These are phyloP conservation scores for Helotiales sp. DNA, from an alignment of 2,329 filamentous ascomycete species.

Conservation along the genomic window DNA sequence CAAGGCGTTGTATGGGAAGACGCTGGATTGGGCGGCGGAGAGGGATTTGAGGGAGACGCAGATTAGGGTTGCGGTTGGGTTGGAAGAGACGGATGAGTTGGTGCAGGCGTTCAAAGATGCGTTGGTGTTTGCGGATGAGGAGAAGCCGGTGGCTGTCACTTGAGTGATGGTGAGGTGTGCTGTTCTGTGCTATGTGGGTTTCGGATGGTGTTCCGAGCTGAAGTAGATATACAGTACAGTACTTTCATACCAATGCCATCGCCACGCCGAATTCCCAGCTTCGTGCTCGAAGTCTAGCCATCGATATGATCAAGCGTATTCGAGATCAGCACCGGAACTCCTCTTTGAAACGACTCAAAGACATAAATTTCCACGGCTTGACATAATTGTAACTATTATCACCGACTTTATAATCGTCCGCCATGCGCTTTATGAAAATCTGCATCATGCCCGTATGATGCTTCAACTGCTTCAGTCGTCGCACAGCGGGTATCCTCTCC, in stretches of 20 bases:
- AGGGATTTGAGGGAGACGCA: slow-evolving; percentile 30
- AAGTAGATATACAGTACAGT: too few species aligned
- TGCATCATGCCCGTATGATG: neutral
- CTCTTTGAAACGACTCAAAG: neutral
- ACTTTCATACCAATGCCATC: too few species aligned
- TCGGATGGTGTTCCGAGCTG: too few species aligned
- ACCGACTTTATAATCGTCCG: neutral
- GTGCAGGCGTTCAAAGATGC: slow-evolving; percentile 32
- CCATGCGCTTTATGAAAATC: neutral
- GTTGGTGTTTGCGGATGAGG: slow-evolving; percentile 26
- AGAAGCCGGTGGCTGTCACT: neutral
- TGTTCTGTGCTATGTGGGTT: too few species aligned
- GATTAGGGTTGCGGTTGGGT: slow-evolving; percentile 32
- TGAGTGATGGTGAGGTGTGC: neutral
- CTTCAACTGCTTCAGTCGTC: neutral
- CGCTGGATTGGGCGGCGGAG: slow-evolving; percentile 25
- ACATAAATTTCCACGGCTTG: neutral
- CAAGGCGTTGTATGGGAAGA: slow-evolving; percentile 30
- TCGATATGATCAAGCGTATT: neutral
- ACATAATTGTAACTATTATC: neutral
- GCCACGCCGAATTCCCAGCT: too few species aligned
- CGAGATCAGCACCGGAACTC: neutral
- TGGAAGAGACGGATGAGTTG: slow-evolving; percentile 32
- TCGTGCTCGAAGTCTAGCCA: too few species aligned
- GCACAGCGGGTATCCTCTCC: neutral